These are phyloP conservation scores for Tetradesmus obliquus DNA, from an alignment of 139 green algal genomes.

Conservation along the genomic window DNA sequence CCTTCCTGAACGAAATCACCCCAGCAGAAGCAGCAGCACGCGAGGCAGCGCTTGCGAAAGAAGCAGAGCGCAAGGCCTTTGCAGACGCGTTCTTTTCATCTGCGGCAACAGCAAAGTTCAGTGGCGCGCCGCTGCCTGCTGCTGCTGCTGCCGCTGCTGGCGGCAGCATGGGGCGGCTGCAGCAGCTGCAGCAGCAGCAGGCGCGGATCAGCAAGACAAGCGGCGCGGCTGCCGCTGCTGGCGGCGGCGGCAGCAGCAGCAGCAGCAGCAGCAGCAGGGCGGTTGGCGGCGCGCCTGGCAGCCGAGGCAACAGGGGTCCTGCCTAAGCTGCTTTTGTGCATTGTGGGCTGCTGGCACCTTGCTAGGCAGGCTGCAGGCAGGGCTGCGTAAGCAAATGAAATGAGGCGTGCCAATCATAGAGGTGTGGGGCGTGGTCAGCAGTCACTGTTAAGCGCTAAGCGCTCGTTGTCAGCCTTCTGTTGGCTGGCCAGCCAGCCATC, in stretches of 20 bases:
- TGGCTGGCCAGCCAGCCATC: too few relatives aligned
- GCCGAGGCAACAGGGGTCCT: background rate
- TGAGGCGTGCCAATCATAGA: too few relatives aligned
- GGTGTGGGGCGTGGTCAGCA: too few relatives aligned
- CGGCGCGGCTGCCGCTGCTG: background rate
- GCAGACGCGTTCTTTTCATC: conserved; percentile 4
- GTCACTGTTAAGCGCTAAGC: too few relatives aligned
- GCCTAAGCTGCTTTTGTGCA: background rate
- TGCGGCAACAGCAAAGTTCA: background rate
- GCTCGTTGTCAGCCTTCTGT: too few relatives aligned
- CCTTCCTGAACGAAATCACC: background rate
- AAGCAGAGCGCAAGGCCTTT: conserved; percentile 6
- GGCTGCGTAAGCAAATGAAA: too few relatives aligned
- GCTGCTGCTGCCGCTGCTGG: background rate
- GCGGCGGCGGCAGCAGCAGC: background rate
- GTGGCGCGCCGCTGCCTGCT: background rate
- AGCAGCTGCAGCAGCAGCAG: background rate
- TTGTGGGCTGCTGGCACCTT: too few relatives aligned
- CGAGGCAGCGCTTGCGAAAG: background rate
- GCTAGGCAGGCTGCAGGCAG: too few relatives aligned
- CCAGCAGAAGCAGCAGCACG: conserved; percentile 5
- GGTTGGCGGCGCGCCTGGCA: background rate
- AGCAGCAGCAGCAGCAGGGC: background rate
- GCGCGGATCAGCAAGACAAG: background rate
- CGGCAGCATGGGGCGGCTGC: background rate